Evolutionary conservation across 192 early-diverging fungal genomes (phyloP), one percentile per base, ranked within the genome.

Genomic region (Coemansia sp.): DNA sequence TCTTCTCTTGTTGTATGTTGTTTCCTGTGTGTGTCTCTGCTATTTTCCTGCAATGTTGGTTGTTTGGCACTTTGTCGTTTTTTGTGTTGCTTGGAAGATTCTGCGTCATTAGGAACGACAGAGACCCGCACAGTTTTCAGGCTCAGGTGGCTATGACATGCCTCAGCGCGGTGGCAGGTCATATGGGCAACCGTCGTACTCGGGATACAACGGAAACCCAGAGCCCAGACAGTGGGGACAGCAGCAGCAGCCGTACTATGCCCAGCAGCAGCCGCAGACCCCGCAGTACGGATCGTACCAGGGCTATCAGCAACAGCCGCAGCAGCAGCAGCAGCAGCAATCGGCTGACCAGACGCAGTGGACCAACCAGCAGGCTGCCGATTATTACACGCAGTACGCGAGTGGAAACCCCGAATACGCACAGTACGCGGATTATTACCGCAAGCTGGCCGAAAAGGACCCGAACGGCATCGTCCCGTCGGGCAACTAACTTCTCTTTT

Each of bases 361-460:
- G 74, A 77, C 74, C 0, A 77, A 77, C 63, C 58, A 77, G 30
- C 58, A 65, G 44, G 62, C 74, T 4, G 74, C 74, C 17, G 74
- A 77, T 9, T 70, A 77, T 41, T 77, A 77, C 42, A 47, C 74
- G 4, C 67, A 77, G 53, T 66, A 77, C 41, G 67, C 67, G 4
- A 34, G 62, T 8, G 63, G 62, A 11, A 67, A 57, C 31, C 74
- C 74, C 17, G 67, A 77, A 31, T 77, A 77, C 32, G 74, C 67
- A 1, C 74, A 77, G 53, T 77, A 77, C 20, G 74, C 67, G 2
- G 66, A 77, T 23, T 77, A 77, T 35, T 77, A 77, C 27, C 66
- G 67, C 20, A 69, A 66, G 32, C 59, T 77, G 21, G 74, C 74
- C 5, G 74, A 64, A 26, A 77, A 53, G 54, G 74, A 77, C 10